These are phyloP conservation scores for Sinapis alba DNA, from an alignment of 441 rosid genomes.

Conservation along the genomic window DNA sequence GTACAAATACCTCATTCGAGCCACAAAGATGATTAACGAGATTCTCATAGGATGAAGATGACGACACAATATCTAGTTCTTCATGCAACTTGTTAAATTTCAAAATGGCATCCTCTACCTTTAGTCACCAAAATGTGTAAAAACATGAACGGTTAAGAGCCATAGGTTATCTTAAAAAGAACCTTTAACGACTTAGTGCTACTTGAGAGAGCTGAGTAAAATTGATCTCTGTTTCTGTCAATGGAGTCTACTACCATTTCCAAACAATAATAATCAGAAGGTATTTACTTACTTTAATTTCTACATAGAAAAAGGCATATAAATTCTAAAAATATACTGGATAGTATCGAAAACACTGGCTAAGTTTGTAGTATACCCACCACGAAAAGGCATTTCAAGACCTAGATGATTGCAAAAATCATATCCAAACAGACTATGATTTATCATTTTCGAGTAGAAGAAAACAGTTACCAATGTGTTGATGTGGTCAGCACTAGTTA, in stretches of 20 bases:
- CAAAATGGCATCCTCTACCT: slow-evolving; percentile 64
- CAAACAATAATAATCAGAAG: neutral
- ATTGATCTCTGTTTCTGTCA: neutral
- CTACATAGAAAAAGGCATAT: neutral
- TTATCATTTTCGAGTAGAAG: neutral
- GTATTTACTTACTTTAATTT: neutral
- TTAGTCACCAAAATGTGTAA: slow-evolving; percentile 38
- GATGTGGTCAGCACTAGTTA: slow-evolving; percentile 1
- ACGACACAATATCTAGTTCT: slow-evolving; percentile 55
- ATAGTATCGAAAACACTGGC: neutral
- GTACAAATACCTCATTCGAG: slow-evolving; percentile 55
- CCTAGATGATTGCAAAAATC: neutral
- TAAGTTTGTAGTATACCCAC: slow-evolving; percentile 10
- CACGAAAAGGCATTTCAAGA: neutral
- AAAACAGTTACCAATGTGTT: neutral
- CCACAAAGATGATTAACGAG: slow-evolving; percentile 58
- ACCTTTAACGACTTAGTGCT: neutral
- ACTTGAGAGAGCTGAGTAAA: slow-evolving; percentile 5
- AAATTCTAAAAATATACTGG: neutral
- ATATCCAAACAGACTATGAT: slow-evolving; percentile 2
- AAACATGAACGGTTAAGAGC: slow-evolving; percentile 26
- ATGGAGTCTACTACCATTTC: slow-evolving; percentile 2
- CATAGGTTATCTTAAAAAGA: neutral
- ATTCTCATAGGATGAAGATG: slow-evolving; percentile 58
- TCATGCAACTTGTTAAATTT: slow-evolving; percentile 62